These are phyloP conservation scores for Termitomyces sp. DNA, from an alignment of 768 basidiomycete genomes.

Conservation along the genomic window DNA sequence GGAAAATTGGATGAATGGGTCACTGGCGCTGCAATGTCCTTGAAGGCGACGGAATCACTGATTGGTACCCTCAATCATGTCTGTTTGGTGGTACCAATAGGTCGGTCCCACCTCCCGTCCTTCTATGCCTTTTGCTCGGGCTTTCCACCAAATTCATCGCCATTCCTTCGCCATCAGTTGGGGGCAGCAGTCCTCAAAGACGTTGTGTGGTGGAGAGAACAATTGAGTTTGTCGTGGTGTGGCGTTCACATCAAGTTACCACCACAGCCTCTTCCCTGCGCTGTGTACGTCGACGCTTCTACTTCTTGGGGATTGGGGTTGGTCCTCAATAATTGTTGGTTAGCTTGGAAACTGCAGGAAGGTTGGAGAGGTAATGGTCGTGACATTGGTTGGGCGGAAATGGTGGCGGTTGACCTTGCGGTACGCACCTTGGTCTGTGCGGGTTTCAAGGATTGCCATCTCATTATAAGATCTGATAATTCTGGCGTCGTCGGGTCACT, in stretches of 20 bases:
- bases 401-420: too few relatives aligned
- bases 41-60: conserved; percentile 20
- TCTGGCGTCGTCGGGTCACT: too few relatives aligned
- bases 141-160: conserved; percentile 15
- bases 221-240: not conserved
- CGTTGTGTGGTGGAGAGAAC: conserved; percentile 24
- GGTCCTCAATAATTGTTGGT: not conserved
- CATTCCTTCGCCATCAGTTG: conserved; percentile 13
- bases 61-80: conserved; percentile 35
- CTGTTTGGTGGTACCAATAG: conserved; percentile 25
- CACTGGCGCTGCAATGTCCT: conserved; percentile 1
- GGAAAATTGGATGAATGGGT: conserved; percentile 20
- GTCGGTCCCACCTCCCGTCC: conserved; percentile 25
- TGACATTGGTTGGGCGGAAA: too few relatives aligned
- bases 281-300: not conserved
- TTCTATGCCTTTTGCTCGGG: conserved; percentile 24
- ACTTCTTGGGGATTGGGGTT: conserved; percentile 5
- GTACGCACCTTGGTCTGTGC: too few relatives aligned
- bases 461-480: too few relatives aligned
- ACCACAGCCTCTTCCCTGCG: not conserved
- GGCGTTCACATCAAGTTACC: not conserved
- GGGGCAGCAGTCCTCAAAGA: conserved; percentile 14
- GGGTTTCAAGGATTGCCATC: too few relatives aligned
- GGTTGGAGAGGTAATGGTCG: too few relatives aligned
- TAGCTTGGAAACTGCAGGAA: not conserved